Conservation (phyloP, 306 rosid species). For the Vigna angularis region DNA sequence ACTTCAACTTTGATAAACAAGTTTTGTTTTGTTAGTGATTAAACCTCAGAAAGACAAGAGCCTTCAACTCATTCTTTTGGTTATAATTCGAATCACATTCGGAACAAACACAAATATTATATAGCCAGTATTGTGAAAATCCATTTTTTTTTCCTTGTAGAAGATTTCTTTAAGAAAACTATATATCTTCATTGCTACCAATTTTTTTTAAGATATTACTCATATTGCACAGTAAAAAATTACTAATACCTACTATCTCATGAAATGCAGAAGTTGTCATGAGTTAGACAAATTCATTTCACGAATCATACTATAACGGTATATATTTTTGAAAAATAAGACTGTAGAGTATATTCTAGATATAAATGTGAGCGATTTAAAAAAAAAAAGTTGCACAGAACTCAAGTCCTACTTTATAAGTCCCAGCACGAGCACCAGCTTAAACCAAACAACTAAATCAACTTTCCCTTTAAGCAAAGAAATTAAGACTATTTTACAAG, state of each 20-base stretch:
- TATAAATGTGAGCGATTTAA: conserved; percentile 10
- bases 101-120: conserved; percentile 5
- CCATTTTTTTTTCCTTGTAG: neutral
- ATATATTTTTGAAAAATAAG: neutral
- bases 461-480: conserved; percentile 8
- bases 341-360: neutral
- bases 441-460: neutral
- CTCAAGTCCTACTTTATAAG: neutral
- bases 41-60: conserved; percentile 15
- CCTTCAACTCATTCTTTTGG: conserved; percentile 3
- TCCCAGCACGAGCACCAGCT: neutral
- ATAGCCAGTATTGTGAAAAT: neutral
- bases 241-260: neutral
- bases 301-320: too few species aligned
- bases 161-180: neutral
- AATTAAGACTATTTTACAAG: neutral
- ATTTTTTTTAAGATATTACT: neutral
- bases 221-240: neutral
- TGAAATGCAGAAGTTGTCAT: neutral
- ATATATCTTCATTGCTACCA: neutral
- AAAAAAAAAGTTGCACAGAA: neutral
- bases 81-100: neutral
- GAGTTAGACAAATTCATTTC: neutral
- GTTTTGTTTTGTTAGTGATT: conserved; percentile 20
- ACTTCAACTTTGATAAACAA: neutral